Base-by-base conservation (phyloP, 148 eudicot species). In the Rhododendron henanense region DNA sequence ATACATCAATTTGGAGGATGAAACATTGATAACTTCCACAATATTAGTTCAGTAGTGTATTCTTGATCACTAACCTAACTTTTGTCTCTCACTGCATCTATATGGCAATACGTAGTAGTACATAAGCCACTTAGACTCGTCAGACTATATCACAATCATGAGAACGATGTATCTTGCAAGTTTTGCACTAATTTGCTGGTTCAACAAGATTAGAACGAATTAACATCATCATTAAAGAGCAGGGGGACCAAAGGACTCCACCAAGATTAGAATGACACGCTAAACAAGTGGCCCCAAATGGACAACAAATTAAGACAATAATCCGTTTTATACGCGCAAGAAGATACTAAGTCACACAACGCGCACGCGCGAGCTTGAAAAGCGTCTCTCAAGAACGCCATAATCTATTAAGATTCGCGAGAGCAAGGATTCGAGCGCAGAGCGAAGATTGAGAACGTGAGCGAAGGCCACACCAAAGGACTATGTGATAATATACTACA, bases 221-320 rank as follows among this genome's bases (percentile, higher is more conserved):
- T 55, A 18, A 10, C 81, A 45, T 0, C 50, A 78, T 75, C 47
- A 37, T 75, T 13, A 47, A 41, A 23, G 82, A 6, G n/a, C 4
- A 31, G 63, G 28, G 63, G 61, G 82, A 6, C 82, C 65, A 16
- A 15, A 51, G 39, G 23, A 5, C 39, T 51, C 61, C 35, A 33
- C 35, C 35, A 33, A 33, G 35, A 33, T 57, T 69, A 85, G 75
- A 13, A 78, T 85, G 82, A 57, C 86, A 85, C 78, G 44, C 86
- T 57, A 57, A 55, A 31, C 23, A 2, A 39, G 53, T 37, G 73
- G 86, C 73, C 23, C 81, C 86, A 19, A 33, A 23, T 41, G 3
- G 37, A 67, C 81, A 37, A 47, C 73, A 55, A 76, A 33, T 33
- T 33, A 33, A 51, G 57, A 59, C 33, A 41, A 41, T 15, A 5